Percentiles rank a stretch among this genome's conserved stretches.
Conservation (phyloP, 1,284 basidiomycete genomes). For the Boletus smithii region DNA sequence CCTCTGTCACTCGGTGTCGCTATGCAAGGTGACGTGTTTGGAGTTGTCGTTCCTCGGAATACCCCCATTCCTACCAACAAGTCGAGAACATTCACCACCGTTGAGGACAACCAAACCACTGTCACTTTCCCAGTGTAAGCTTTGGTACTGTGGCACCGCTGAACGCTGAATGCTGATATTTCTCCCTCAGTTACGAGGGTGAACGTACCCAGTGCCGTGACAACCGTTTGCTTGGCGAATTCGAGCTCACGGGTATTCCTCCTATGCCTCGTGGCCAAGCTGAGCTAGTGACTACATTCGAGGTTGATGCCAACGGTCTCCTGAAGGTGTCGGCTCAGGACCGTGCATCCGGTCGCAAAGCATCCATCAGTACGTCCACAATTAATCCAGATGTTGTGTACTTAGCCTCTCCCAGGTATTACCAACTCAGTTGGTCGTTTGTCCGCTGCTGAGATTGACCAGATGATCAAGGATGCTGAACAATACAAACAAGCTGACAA, state of each 20-base stretch:
- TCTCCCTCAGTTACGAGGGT: constrained; percentile 75
- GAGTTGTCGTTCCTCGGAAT: constrained; percentile 94
- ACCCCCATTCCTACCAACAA: constrained; percentile 98
- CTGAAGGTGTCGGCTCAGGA: constrained; percentile 94
- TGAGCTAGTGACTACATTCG: constrained; percentile 94
- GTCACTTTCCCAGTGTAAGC: constrained; percentile 94
- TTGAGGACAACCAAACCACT: constrained; percentile 97
- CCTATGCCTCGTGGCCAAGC: constrained; percentile 96
- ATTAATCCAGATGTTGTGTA: constrained; percentile 5
- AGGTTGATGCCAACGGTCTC: constrained; percentile 96
- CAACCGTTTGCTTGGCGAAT: constrained; percentile 95
- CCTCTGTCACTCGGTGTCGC: constrained; percentile 96
- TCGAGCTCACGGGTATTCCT: constrained; percentile 95
- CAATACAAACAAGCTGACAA: constrained; percentile 95
- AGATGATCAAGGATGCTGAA: constrained; percentile 98
- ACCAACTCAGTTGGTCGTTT: constrained; percentile 96
- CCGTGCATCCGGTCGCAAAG: constrained; percentile 93
- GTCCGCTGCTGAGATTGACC: constrained; percentile 90
- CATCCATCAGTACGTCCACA: constrained; percentile 78
- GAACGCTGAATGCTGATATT: constrained; percentile 9
- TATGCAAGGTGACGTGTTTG: constrained; percentile 98
- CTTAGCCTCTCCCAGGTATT: constrained; percentile 55
- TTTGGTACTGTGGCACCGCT: background rate
- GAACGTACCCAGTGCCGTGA: constrained; percentile 97
- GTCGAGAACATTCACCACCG: constrained; percentile 93